phyloP scores from a whole-genome alignment of 176 grass and related monocot genomes.

The Aegilops umbellulata region DNA sequence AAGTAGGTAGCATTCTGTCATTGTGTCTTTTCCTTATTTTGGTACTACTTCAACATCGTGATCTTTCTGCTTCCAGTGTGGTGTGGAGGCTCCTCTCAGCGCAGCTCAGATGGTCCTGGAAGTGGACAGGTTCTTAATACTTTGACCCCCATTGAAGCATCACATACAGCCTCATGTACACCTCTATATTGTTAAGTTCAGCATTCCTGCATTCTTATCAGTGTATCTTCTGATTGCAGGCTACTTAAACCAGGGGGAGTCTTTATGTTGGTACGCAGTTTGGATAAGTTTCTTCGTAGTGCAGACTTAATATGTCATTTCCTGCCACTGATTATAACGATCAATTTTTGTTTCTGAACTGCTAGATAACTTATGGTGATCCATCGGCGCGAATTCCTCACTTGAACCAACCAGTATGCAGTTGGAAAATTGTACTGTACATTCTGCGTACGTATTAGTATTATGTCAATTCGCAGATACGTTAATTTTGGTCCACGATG shows the following conservation, averaged over 20 bases:
- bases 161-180: conserved; percentile 9
- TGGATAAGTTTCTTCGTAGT: conserved; percentile 6
- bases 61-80: conserved; percentile 65
- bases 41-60: conserved; percentile 13
- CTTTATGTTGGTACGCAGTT: conserved; percentile 76
- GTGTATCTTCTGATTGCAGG: conserved; percentile 52
- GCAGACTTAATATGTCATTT: conserved; percentile 6
- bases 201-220: conserved; percentile 35
- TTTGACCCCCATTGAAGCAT: conserved; percentile 29
- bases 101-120: conserved; percentile 81
- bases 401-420: conserved; percentile 78
- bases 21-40: conserved; percentile 18
- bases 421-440: conserved; percentile 80
- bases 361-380: conserved; percentile 98
- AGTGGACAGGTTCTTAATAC: conserved; percentile 79
- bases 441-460: conserved; percentile 71
- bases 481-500: neutral
- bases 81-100: conserved; percentile 82
- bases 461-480: neutral
- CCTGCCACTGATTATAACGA: conserved; percentile 14
- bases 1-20: conserved; percentile 35
- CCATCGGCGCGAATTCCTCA: conserved; percentile 72
- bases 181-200: conserved; percentile 16
- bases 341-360: conserved; percentile 24
- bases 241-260: conserved; percentile 87